These are phyloP conservation scores for Umbelopsis sp. DNA, from an alignment of 371 early-diverging fungal species.

Conservation along the genomic window DNA sequence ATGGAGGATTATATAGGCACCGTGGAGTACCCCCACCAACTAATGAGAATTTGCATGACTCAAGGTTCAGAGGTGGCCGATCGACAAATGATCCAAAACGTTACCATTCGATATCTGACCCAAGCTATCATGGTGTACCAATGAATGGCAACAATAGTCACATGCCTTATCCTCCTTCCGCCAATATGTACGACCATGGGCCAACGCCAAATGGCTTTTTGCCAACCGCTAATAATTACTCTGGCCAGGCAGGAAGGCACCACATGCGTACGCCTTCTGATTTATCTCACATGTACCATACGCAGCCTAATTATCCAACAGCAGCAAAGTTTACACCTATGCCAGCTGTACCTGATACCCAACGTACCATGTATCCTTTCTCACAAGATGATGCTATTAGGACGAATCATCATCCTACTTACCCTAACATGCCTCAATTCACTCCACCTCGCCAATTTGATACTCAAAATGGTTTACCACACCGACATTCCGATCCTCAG, in stretches of 20 bases:
- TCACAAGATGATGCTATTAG: not conserved
- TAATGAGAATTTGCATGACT: not conserved
- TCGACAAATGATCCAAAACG: not conserved
- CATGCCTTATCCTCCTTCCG: not conserved
- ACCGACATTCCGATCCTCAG: conserved; percentile 8
- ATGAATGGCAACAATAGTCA: not conserved
- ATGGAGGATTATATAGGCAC: not conserved
- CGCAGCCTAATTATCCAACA: not conserved
- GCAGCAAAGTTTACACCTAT: conserved; percentile 9
- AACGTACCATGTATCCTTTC: not conserved
- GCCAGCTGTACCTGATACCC: conserved; percentile 17
- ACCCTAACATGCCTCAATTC: not conserved
- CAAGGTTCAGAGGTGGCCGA: not conserved
- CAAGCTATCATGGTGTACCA: not conserved
- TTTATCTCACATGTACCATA: conserved; percentile 7
- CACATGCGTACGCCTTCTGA: conserved; percentile 12
- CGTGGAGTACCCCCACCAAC: not conserved
- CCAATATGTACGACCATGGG: too few relatives aligned
- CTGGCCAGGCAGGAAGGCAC: not conserved
- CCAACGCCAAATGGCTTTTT: not conserved
- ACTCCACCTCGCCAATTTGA: conserved; percentile 14
- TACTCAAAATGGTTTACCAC: not conserved
- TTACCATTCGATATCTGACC: not conserved
- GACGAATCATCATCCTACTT: not conserved
- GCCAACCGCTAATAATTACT: not conserved